Conservation (phyloP, 2,329 filamentous ascomycete genomes). For the Corinectria fuckeliana region DNA sequence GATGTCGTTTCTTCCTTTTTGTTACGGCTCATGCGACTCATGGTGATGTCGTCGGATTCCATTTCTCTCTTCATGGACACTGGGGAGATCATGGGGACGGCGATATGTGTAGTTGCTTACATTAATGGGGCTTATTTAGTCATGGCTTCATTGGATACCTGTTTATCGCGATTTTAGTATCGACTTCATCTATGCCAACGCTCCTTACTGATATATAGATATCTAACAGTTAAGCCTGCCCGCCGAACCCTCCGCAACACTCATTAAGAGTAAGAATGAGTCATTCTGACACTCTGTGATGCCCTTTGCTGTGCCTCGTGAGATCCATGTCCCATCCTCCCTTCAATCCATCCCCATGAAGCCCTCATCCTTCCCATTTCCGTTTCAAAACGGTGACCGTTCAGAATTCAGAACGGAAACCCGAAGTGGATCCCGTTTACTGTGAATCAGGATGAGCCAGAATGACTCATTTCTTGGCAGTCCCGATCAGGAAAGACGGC, state of each 20-base stretch:
- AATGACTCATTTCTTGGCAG: slow-evolving; percentile 42
- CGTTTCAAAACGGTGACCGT: too few species aligned
- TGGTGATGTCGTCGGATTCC: slow-evolving; percentile 33
- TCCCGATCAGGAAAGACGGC: slow-evolving; percentile 24
- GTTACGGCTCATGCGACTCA: slow-evolving; percentile 31
- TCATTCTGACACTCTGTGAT: slow-evolving; percentile 32
- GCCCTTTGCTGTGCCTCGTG: not conserved
- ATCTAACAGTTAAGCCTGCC: too few species aligned
- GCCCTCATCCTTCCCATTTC: not conserved
- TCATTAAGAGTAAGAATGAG: slow-evolving; percentile 33
- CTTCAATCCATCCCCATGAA: not conserved
- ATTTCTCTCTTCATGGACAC: slow-evolving; percentile 35
- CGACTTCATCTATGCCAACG: not conserved
- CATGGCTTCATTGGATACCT: not conserved
- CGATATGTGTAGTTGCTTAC: not conserved
- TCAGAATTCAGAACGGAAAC: too few species aligned
- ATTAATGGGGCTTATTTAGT: not conserved
- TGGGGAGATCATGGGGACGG: not conserved
- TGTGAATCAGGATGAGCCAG: slow-evolving; percentile 38
- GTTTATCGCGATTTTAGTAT: not conserved
- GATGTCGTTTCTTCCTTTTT: slow-evolving; percentile 25
- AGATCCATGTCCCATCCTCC: not conserved
- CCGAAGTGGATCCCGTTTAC: slow-evolving; percentile 3
- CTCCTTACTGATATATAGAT: too few species aligned
- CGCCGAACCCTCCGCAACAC: not conserved